phyloP scores from a whole-genome alignment of 495 filamentous ascomycete species.

The Aspergillus biplanus region DNA sequence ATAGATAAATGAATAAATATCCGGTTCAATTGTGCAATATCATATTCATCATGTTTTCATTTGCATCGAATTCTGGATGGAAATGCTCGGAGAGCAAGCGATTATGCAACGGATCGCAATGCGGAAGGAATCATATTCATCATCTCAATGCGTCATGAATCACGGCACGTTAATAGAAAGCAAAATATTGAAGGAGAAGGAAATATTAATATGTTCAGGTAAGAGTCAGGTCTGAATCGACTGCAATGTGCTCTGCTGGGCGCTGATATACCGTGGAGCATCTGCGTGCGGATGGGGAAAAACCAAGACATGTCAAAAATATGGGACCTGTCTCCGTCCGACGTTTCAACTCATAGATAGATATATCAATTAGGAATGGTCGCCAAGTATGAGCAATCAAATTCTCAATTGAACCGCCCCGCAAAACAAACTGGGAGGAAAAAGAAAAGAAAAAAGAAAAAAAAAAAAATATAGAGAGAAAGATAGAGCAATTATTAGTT shows the following conservation, averaged over 20 bases:
- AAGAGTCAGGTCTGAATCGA: background rate
- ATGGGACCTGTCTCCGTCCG: slow-evolving; percentile 12
- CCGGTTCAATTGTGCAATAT: slow-evolving; percentile 6
- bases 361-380: slow-evolving; percentile 13
- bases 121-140: slow-evolving; percentile 18
- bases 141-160: slow-evolving; percentile 22
- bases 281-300: slow-evolving; percentile 5
- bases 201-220: slow-evolving; percentile 13
- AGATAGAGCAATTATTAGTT: too few species aligned
- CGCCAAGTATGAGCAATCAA: slow-evolving; percentile 19
- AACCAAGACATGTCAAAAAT: slow-evolving; percentile 9
- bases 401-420: slow-evolving; percentile 19
- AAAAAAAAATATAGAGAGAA: slow-evolving; percentile 2
- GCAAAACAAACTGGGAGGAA: slow-evolving; percentile 6
- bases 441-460: slow-evolving; percentile 1
- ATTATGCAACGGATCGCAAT: slow-evolving; percentile 17
- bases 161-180: slow-evolving; percentile 14
- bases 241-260: slow-evolving; percentile 1
- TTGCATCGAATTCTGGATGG: slow-evolving; percentile 13
- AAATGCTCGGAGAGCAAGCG: slow-evolving; percentile 4
- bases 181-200: background rate
- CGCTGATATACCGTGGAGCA: slow-evolving; percentile 8
- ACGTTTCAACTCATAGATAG: slow-evolving; percentile 16
- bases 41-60: slow-evolving; percentile 23
- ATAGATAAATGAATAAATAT: slow-evolving; percentile 9